phyloP scores from a whole-genome alignment of 306 rosid genomes.

The Begonia fuchsioides region DNA sequence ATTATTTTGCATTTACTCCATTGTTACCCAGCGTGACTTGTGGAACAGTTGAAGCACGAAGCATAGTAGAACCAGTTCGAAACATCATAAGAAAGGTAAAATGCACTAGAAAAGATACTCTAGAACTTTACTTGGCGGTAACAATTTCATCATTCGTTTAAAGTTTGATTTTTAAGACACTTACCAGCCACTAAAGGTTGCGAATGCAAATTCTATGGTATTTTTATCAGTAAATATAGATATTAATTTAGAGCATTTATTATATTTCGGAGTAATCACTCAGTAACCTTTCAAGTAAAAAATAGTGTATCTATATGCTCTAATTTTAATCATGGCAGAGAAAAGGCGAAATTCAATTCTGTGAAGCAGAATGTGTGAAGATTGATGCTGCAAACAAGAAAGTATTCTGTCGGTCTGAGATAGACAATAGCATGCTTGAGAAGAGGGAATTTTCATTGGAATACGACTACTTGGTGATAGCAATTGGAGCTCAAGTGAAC shows the following conservation, averaged over 20 bases:
- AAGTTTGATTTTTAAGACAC: neutral
- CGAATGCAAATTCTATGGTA: too few species aligned
- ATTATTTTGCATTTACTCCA: slow-evolving; percentile 93
- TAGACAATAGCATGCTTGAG: slow-evolving; percentile 36
- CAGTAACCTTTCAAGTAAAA: too few species aligned
- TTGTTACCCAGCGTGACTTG: slow-evolving; percentile 87
- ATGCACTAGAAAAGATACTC: neutral
- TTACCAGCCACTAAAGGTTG: too few species aligned
- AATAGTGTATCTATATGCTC: neutral
- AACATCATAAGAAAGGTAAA: too few species aligned
- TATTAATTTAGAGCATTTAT: neutral
- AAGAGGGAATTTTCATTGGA: slow-evolving; percentile 57
- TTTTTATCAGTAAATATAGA: neutral
- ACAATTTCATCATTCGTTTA: neutral
- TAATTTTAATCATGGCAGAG: slow-evolving; percentile 28
- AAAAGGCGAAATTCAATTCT: slow-evolving; percentile 58
- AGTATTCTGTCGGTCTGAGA: slow-evolving; percentile 41
- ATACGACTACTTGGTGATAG: slow-evolving; percentile 74
- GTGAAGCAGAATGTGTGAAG: slow-evolving; percentile 84
- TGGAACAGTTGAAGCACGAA: slow-evolving; percentile 95
- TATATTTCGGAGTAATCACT: neutral
- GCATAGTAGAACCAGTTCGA: too few species aligned
- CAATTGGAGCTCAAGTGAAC: slow-evolving; percentile 81
- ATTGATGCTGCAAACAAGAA: slow-evolving; percentile 67
- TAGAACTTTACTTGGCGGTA: too few species aligned